phyloP scores from a whole-genome alignment of 768 basidiomycete genomes.

The Rhodotorula babjevae region DNA sequence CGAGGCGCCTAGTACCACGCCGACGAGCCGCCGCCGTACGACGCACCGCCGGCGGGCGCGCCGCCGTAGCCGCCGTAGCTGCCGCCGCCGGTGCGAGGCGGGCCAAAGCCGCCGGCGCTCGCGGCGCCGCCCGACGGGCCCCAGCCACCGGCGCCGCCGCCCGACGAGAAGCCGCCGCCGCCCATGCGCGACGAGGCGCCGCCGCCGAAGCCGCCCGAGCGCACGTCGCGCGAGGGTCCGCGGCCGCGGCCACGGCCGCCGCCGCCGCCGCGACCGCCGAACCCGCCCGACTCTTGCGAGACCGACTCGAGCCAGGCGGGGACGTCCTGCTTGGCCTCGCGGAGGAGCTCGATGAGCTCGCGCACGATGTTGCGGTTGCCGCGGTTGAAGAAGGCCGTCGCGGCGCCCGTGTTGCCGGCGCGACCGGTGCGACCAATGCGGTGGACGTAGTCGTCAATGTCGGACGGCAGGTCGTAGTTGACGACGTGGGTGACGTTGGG shows the following conservation, averaged over 20 bases:
- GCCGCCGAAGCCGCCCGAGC: conserved; percentile 9
- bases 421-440: conserved; percentile 63
- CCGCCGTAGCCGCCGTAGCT: conserved; percentile 20
- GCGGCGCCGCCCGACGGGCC: background rate
- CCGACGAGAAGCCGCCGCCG: background rate
- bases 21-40: conserved; percentile 27
- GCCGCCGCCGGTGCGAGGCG: conserved; percentile 26
- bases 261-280: conserved; percentile 49
- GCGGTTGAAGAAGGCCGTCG: conserved; percentile 76
- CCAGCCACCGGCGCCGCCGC: background rate
- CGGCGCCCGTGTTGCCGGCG: conserved; percentile 93
- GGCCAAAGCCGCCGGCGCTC: conserved; percentile 6
- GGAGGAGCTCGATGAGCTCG: conserved; percentile 84
- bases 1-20: conserved; percentile 25
- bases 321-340: conserved; percentile 93
- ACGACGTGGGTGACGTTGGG: conserved; percentile 98
- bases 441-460: conserved; percentile 99
- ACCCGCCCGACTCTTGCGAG: conserved; percentile 61
- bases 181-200: conserved; percentile 6
- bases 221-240: conserved; percentile 48
- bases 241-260: conserved; percentile 57
- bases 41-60: conserved; percentile 2
- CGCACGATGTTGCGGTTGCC: conserved; percentile 57
- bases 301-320: conserved; percentile 86
- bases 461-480: conserved; percentile 95